Conservation (phyloP, 768 basidiomycete genomes). For the Pilatotrama ljubarskyi region DNA sequence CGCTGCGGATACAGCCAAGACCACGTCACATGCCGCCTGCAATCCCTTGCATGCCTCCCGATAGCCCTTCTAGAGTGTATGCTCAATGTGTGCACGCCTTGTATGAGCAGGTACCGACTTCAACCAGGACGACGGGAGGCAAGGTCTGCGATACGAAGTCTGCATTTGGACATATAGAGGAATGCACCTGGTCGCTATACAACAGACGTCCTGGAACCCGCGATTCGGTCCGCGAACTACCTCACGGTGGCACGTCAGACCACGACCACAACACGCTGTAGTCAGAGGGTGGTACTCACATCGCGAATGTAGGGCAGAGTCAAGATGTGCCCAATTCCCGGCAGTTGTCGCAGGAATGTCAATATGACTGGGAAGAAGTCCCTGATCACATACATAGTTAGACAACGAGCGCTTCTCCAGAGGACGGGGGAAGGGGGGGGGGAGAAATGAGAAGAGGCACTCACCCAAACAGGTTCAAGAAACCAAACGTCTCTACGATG, state of each 20-base stretch:
- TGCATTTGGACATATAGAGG: background rate
- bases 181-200: conserved; percentile 24
- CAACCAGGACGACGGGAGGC: too few relatives aligned
- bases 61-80: too few relatives aligned
- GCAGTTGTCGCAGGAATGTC: conserved; percentile 93
- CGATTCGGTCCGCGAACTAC: conserved; percentile 37
- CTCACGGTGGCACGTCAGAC: background rate
- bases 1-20: too few relatives aligned
- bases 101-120: too few relatives aligned
- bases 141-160: too few relatives aligned
- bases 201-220: conserved; percentile 38
- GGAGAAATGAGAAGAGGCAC: conserved; percentile 21
- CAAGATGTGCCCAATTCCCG: conserved; percentile 84
- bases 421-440: background rate
- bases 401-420: background rate
- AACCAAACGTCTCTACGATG: conserved; percentile 93
- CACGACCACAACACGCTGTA: background rate
- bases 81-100: too few relatives aligned
- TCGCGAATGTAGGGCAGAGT: conserved; percentile 85
- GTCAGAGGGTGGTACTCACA: conserved; percentile 46
- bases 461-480: conserved; percentile 96
- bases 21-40: too few relatives aligned
- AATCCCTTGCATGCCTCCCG: too few relatives aligned
- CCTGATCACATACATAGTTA: conserved; percentile 42
- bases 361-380: conserved; percentile 99